Evolutionary conservation across 2,329 filamentous ascomycete species (phyloP), one percentile per base, ranked within the genome.

Genomic region (Xylaria digitata): DNA sequence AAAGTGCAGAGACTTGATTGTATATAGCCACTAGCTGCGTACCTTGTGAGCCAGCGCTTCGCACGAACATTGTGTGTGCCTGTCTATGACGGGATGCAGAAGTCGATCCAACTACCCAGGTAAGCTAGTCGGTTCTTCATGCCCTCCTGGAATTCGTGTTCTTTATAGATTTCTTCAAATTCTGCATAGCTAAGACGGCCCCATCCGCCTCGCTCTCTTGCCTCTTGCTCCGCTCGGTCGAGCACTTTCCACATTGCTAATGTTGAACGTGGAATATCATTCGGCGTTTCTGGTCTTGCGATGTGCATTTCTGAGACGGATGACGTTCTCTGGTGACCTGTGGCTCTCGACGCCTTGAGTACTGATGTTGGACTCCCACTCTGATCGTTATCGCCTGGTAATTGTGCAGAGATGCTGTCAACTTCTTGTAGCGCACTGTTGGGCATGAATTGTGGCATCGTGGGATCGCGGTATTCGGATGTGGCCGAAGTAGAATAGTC

Each of bases 51-150:
- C 13, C 34, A 6, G 6, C 13, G 23, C 50, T 8, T 17, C 37
- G 23, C 15, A 21, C 15, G 21, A 32, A 11, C 23, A 15, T 7
- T 5, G 8, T 17, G 46, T 32, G 4, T n/a, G 59, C 15, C 48
- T 32, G 34, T 30, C 71, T 77, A 88, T 15, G 88, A 88, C 9
- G 88, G 88, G 71, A 91, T 90, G 77, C 88, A 91, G 77, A 90
- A 89, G 77, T 97, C 94, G 78, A 97, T 92, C 95, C 95, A 98
- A 74, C 89, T 92, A 66, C 92, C 92, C 53, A 97, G 84, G 78
- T 97, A 95, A 72, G 92, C 92, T 68, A 94, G 84, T 60, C 90
- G 82, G 75, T 89, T 88, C 15, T 85, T 86, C 32, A 82, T 81
- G 26, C 88, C 87, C 71, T 90, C 87, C 69, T 89, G 85, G n/a